Base-by-base conservation (phyloP, 2,329 filamentous ascomycete species). In the Plectosphaerella plurivora region DNA sequence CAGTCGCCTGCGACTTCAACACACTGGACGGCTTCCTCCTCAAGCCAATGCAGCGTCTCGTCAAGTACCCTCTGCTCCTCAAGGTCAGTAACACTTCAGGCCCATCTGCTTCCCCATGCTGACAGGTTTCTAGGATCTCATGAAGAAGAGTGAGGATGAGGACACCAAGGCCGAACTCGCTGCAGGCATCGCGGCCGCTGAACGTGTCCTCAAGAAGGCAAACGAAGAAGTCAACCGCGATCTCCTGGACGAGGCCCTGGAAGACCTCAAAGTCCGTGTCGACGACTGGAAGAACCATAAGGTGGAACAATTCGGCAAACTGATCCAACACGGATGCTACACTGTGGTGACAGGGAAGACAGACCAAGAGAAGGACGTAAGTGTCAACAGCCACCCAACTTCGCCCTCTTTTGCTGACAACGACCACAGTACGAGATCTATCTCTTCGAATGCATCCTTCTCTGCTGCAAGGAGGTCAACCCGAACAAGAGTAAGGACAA, bases 261-360 rank as follows among this genome's bases (percentile, higher is more conserved):
- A 88, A 55, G 94, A 97, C 54, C 78, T 99, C 24, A 85, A 87
- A 54, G 73, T 73, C 51, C 81, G 94, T 49, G 93, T 99, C 1
- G 94, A 97, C 64, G 94, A 99, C 67, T 99, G 94, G 94, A 97
- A 97, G 70, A 89, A 88, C 50, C 89, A 97, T 65, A 84, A 87
- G 54, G 86, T 97, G 25, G 89, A 95, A 56, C 84, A 88, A n/a
- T 97, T 99, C 62, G 94, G 94, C 41, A 88, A 91, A 51, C 76
- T 99, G 18, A 77, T 99, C 33, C 77, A 96, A 22, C 89, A 95
- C 61, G 94, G 94, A 35, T 88, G 91, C 28, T 96, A 96, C 69
- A 91, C 89, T 1, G 93, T 99, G 41, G 77, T 96, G 33, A 97
- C 96, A 22, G 87, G 87, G 60, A 88, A 89, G 70, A 95, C 86